Percentiles rank a stretch among this genome's conserved stretches.
phyloP scores from a whole-genome alignment of 2,329 filamentous ascomycete species.

The Ambrosiella xylebori region DNA sequence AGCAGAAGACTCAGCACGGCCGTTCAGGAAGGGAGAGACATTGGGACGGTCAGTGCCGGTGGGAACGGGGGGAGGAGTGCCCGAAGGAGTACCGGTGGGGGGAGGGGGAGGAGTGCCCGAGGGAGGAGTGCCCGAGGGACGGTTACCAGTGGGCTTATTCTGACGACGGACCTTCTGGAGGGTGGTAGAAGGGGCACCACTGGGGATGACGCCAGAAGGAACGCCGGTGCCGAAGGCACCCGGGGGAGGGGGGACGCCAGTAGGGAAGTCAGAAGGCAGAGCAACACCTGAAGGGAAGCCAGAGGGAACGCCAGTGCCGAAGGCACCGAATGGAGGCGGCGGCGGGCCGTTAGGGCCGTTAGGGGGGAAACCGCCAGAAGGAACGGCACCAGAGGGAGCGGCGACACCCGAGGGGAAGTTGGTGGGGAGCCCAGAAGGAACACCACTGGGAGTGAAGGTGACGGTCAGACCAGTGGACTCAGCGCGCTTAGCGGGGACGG shows the following conservation, averaged over 20 bases:
- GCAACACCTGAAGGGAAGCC: background rate
- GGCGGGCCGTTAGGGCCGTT: background rate
- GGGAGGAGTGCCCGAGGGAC: background rate
- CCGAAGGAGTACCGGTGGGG: background rate
- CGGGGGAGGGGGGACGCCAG: background rate
- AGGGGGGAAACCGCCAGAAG: background rate
- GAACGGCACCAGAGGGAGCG: background rate
- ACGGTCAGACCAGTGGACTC: background rate
- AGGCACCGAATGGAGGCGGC: background rate
- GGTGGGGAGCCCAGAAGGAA: constrained; percentile 1
- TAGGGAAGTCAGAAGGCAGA: background rate
- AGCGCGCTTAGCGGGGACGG: background rate
- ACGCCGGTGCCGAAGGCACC: background rate
- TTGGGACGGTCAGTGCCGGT: background rate
- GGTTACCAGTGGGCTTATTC: background rate
- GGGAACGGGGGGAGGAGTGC: background rate
- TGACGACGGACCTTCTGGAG: constrained; percentile 6
- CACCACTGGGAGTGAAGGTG: background rate
- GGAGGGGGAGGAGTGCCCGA: background rate
- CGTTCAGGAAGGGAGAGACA: background rate
- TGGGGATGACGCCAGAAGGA: background rate
- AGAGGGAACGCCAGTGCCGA: constrained; percentile 1
- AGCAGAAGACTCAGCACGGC: background rate
- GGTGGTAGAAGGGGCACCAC: constrained; percentile 2
- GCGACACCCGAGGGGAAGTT: background rate